phyloP scores from a whole-genome alignment of 148 eudicot species.

The Chenopodium formosanum region DNA sequence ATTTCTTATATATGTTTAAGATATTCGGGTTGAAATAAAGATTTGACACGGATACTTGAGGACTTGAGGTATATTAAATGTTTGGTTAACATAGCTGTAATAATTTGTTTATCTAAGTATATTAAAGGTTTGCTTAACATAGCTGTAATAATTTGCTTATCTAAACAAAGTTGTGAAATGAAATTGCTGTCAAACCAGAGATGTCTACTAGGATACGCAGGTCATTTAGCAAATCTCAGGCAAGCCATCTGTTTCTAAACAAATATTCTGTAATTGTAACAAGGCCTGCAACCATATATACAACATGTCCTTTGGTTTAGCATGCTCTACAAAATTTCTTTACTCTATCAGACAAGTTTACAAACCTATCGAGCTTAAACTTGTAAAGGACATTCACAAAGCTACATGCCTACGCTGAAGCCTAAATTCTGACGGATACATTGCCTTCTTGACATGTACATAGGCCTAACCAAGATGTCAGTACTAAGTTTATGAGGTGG shows the following conservation, averaged over 20 bases:
- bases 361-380: background rate
- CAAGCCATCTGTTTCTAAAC: background rate
- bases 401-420: background rate
- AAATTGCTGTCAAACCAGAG: background rate
- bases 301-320: constrained; percentile 3
- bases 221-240: background rate
- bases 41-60: background rate
- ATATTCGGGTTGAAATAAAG: no score
- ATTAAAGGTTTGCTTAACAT: no score
- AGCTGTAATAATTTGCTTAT: no score
- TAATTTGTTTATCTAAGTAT: background rate
- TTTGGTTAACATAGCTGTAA: no score
- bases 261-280: background rate
- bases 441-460: constrained; percentile 19
- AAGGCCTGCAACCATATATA: background rate
- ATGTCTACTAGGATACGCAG: background rate
- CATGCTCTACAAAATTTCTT: background rate
- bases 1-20: no score
- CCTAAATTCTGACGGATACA: constrained; percentile 15
- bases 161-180: background rate
- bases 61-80: background rate
- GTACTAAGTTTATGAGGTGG: constrained; percentile 22
- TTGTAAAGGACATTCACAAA: constrained; percentile 20
- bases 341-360: background rate
- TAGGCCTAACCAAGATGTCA: background rate